phyloP scores from a whole-genome alignment of 352 stramenopile species.

The Pythium monospermum region DNA sequence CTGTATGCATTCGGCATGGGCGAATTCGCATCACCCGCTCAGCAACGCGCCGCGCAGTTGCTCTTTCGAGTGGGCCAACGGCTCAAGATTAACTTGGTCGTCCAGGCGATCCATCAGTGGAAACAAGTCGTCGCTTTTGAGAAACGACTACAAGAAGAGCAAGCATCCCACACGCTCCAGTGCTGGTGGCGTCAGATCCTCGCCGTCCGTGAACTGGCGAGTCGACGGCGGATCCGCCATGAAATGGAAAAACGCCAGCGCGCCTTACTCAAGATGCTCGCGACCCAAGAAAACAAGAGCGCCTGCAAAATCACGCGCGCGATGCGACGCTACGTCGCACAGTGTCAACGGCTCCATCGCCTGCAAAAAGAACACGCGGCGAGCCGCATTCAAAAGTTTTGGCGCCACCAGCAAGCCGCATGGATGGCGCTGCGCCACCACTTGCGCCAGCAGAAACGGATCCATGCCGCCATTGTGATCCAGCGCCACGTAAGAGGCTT shows the following conservation, averaged over 20 bases:
- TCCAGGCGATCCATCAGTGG: conserved; percentile 44
- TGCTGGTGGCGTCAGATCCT: conserved; percentile 59
- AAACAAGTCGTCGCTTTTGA: conserved; percentile 20
- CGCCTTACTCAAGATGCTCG: conserved; percentile 33
- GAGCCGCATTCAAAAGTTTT: conserved; percentile 43
- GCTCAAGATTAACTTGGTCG: conserved; percentile 35
- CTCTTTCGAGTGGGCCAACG: conserved; percentile 39
- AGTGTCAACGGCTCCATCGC: neutral
- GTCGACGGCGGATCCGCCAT: conserved; percentile 22
- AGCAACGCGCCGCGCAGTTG: conserved; percentile 46
- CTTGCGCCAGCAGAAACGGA: conserved; percentile 27
- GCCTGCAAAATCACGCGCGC: conserved; percentile 41
- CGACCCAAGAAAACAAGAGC: conserved; percentile 37
- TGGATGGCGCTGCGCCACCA: conserved; percentile 45
- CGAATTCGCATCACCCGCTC: conserved; percentile 54
- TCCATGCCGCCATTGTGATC: conserved; percentile 36
- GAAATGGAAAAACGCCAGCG: conserved; percentile 47
- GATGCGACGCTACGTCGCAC: conserved; percentile 24
- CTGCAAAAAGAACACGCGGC: conserved; percentile 28
- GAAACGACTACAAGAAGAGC: conserved; percentile 13
- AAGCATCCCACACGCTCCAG: conserved; percentile 28
- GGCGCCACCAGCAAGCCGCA: conserved; percentile 34
- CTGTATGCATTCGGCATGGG: conserved; percentile 57
- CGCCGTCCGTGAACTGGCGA: conserved; percentile 22
- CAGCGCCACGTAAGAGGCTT: conserved; percentile 33